Base-by-base conservation (phyloP, 1,139 yeast species). In the Suhomyces guaymorum region DNA sequence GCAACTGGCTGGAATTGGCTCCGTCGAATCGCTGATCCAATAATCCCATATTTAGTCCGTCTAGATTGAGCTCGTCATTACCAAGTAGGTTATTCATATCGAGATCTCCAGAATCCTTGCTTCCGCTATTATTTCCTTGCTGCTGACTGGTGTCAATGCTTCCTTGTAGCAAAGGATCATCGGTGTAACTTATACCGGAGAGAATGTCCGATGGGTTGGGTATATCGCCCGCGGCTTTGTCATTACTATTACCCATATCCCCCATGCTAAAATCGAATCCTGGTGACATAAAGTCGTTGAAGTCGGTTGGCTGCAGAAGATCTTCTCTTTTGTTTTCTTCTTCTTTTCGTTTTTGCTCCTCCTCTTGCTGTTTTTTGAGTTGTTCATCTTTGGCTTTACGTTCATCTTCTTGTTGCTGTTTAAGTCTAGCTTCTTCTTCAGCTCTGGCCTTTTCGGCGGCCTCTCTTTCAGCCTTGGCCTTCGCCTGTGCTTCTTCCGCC, bases 1-100 rank as follows among this genome's bases (percentile, higher is more conserved):
- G 62, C 19, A 46, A 39, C 13, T 44, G 55, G 21, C 47, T 53
- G 12, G 37, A 38, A 23, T 42, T 49, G n/a, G 36, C 45, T 10
- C 49, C 44, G 24, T 58, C 64, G 24, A 48, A 52, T 4, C 62
- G 66, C 32, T 58, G 67, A 36, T 69, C 75, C 24, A 69, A 50
- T 31, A 70, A 48, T 30, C 65, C 61, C 72, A 69, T 68, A 42
- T 70, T 66, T 30, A 70, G 54, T 2, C 73, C 75, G 35, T 69
- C 74, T 11, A 70, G 49, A 9, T 69, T 53, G 65, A 65, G 69
- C 46, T 68, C 72, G 39, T 66, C 72, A 38, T 61, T 69, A 2
- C 67, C 73, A 24, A 70, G 49, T 26, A 70, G 49, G 33, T 66
- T 67, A 41, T 68, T 66, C 62, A 68, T 64, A 39, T 66, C 73